Conservation (phyloP, 768 basidiomycete genomes). For the Lyophyllum shimeji region DNA sequence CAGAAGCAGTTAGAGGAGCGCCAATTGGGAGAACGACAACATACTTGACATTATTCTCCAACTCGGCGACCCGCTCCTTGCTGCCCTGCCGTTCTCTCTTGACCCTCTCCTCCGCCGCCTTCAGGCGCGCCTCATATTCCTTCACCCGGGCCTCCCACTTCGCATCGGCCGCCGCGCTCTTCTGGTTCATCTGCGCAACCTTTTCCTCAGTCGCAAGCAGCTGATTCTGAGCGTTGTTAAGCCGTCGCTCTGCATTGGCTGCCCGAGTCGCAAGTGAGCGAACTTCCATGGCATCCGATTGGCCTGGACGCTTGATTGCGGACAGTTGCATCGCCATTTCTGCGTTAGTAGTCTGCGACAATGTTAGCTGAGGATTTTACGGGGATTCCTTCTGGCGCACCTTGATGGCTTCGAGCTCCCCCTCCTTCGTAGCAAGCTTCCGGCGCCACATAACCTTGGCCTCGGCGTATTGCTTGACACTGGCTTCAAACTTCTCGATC, state of each 20-base stretch:
- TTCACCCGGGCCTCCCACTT: constrained; percentile 97
- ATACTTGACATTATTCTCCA: constrained; percentile 72
- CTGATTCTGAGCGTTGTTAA: constrained; percentile 84
- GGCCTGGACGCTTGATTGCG: constrained; percentile 56
- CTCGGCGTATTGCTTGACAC: constrained; percentile 79
- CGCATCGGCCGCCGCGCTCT: constrained; percentile 67
- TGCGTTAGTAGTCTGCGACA: constrained; percentile 59
- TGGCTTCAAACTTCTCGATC: constrained; percentile 88
- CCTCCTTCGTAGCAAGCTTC: constrained; percentile 79
- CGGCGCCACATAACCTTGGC: constrained; percentile 82
- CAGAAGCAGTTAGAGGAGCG: neutral
- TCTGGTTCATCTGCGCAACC: constrained; percentile 70
- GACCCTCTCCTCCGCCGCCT: constrained; percentile 85
- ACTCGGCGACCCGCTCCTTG: constrained; percentile 78
- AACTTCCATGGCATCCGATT: constrained; percentile 67
- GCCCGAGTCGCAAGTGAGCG: constrained; percentile 71
- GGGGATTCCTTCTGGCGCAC: constrained; percentile 37
- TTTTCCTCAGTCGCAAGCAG: constrained; percentile 83
- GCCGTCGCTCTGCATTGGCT: constrained; percentile 82
- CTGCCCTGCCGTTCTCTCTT: constrained; percentile 93
- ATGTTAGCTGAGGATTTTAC: neutral
- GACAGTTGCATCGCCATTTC: constrained; percentile 76
- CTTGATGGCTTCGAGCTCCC: constrained; percentile 87
- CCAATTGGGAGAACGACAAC: constrained; percentile 17
- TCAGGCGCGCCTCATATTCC: constrained; percentile 83